Conservation (phyloP, 768 basidiomycete species). For the Leucocoprinus birnbaumii region DNA sequence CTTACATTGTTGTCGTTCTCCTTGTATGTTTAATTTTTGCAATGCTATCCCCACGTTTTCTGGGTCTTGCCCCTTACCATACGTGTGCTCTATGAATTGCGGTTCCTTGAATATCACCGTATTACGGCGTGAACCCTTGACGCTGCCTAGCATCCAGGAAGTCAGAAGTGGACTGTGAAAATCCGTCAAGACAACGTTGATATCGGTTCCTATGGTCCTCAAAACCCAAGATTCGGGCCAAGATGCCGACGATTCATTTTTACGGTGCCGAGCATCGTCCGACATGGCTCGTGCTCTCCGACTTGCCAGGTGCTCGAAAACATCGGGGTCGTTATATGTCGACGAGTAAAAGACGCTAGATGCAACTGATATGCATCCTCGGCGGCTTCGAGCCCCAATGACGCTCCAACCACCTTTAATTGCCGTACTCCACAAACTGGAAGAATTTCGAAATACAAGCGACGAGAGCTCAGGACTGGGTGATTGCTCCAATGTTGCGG, state of each 20-base stretch:
- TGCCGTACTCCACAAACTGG: too few species aligned
- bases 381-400: too few species aligned
- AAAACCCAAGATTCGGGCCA: background rate
- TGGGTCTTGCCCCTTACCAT: background rate
- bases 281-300: background rate
- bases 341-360: background rate
- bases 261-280: background rate
- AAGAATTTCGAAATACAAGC: background rate
- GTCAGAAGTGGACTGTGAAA: background rate
- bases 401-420: too few species aligned
- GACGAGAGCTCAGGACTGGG: background rate
- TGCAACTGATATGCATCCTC: background rate
- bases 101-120: background rate
- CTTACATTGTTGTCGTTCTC: background rate
- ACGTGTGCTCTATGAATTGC: background rate
- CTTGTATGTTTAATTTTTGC: background rate
- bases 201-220: background rate
- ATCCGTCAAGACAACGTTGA: background rate
- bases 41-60: background rate
- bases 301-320: too few species aligned
- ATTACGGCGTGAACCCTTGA: background rate
- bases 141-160: too few species aligned
- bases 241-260: background rate
- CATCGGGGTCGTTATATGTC: too few species aligned
- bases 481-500: background rate